Evolutionary conservation across 257 asterid species (phyloP), one percentile per base, ranked within the genome.

Genomic region (Solanum megistacrolobum): DNA sequence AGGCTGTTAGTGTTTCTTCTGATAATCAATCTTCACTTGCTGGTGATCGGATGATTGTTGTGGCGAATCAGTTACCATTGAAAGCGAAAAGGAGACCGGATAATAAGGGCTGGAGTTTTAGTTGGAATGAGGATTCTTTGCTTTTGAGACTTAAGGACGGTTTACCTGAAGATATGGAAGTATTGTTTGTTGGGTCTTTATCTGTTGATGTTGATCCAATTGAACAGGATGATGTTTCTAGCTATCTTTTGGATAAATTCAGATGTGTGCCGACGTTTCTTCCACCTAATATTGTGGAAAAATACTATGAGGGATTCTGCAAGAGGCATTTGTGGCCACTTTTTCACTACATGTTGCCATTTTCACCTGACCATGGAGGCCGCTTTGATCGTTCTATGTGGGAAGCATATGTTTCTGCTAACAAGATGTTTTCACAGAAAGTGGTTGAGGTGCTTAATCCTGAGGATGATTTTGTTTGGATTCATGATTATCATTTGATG

Each of bases 401-500:
- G 98, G 96, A 95, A 88, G 98, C 98, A 25, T 95, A 95, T 90
- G 96, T 95, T 69, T 78, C 95, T 65, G 98, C 94, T 76, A 95
- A 95, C 93, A 95, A 92, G 92, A 76, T 95, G 91, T 95, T 92
- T 89, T 93, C 98, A 2, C 96, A 93, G 89, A 95, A 93, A 90
- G 98, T 95, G 35, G 92, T 93, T 85, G 98, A 95, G 93, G 94
- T 95, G 62, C 94, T 94, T 74, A 95, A 94, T 88, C 98, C 98
- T 12, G 98, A 95, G 75, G 98, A 95, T 75, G 98, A 95, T 88
- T 94, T 92, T 90, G 97, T 95, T 79, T 95, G 98, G 98, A 92
- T 94, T 85, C 98, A 95, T 86, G 98, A 95, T 91, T 95, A 95
- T 90, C 98, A 95, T 92, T 83, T 95, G 90, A 95, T 95, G 98